These are phyloP conservation scores for Dianthus caryophyllus DNA, from an alignment of 148 eudicot species.

Conservation along the genomic window DNA sequence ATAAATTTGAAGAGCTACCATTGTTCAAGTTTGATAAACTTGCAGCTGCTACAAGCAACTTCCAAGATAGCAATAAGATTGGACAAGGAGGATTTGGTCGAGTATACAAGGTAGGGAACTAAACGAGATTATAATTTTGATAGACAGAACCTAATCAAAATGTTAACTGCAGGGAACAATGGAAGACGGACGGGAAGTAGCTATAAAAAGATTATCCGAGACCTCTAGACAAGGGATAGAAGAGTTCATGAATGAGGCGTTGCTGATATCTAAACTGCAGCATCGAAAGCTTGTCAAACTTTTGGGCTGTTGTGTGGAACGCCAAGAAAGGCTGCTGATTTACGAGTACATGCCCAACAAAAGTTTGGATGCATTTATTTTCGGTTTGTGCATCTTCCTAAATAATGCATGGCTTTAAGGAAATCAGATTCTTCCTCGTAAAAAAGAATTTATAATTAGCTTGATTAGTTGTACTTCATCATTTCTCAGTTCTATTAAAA, in stretches of 20 bases:
- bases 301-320: slow-evolving; percentile 38
- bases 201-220: slow-evolving; percentile 52
- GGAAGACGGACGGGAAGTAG: slow-evolving; percentile 35
- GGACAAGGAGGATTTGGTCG: slow-evolving; percentile 43
- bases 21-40: slow-evolving; percentile 24
- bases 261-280: slow-evolving; percentile 48
- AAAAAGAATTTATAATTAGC: no score
- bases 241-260: slow-evolving; percentile 52
- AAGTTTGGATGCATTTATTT: slow-evolving; percentile 49
- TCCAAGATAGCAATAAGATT: slow-evolving; percentile 26
- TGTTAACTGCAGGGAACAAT: slow-evolving; percentile 26
- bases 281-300: slow-evolving; percentile 42
- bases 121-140: neutral
- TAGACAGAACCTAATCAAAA: neutral
- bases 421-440: no score
- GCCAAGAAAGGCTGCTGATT: slow-evolving; percentile 41
- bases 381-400: slow-evolving; percentile 33
- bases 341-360: slow-evolving; percentile 53
- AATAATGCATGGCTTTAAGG: no score
- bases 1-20: slow-evolving; percentile 24
- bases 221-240: slow-evolving; percentile 43
- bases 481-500: neutral
- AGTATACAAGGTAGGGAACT: slow-evolving; percentile 30
- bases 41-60: slow-evolving; percentile 28
- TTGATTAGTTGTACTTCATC: no score